phyloP scores from a whole-genome alignment of 345 rosid genomes.

The Linum tenue region DNA sequence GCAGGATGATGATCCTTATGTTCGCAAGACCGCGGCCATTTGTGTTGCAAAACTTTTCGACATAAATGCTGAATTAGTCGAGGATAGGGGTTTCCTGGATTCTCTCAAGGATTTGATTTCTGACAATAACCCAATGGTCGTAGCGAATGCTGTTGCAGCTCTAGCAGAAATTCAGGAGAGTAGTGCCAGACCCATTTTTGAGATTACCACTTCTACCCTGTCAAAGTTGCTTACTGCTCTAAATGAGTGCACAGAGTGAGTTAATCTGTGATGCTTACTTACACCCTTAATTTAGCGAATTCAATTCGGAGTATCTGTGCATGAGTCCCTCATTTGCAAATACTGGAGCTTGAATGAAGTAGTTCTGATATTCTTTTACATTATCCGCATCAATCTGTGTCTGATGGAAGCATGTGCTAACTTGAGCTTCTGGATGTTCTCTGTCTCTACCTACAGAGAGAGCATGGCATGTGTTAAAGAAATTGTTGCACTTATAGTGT shows the following conservation, averaged over 20 bases:
- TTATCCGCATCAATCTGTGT: not conserved
- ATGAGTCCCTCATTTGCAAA: not conserved
- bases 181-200: slow-evolving; percentile 77
- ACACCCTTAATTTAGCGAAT: too few relatives aligned
- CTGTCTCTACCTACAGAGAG: not conserved
- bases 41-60: slow-evolving; percentile 98
- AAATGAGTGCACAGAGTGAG: slow-evolving; percentile 99
- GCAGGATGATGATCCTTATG: slow-evolving; percentile 99
- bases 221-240: slow-evolving; percentile 96
- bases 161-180: slow-evolving; percentile 98
- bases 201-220: slow-evolving; percentile 83
- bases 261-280: slow-evolving; percentile 4
- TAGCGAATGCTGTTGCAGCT: slow-evolving; percentile 99
- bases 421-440: not conserved
- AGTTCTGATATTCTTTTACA: too few relatives aligned
- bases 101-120: slow-evolving; percentile 96
- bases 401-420: not conserved
- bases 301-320: too few relatives aligned
- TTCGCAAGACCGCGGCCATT: slow-evolving; percentile 95
- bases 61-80: slow-evolving; percentile 96
- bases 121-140: slow-evolving; percentile 99
- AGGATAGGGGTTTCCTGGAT: slow-evolving; percentile 95
- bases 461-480: not conserved
- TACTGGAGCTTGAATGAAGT: not conserved
- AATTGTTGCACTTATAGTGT: not conserved